These are phyloP conservation scores for Hirschfeldia incana DNA, from an alignment of 345 rosid genomes.

Conservation along the genomic window DNA sequence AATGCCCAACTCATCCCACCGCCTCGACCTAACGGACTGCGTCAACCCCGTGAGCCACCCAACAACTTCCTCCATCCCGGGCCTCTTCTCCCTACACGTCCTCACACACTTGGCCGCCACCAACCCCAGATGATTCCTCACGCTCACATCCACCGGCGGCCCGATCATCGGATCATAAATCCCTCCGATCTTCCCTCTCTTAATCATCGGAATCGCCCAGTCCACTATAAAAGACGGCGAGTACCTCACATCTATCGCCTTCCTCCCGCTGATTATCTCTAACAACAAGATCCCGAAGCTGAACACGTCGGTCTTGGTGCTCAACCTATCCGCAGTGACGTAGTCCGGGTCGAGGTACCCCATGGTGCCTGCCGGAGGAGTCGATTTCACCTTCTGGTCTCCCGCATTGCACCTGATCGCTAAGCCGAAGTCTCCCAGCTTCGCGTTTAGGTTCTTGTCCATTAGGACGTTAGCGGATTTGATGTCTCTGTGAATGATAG, in stretches of 20 bases:
- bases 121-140: slow-evolving; percentile 78
- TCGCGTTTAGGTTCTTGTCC: slow-evolving; percentile 84
- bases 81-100: slow-evolving; percentile 94
- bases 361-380: slow-evolving; percentile 98
- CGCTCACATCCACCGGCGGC: slow-evolving; percentile 63
- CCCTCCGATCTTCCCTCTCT: slow-evolving; percentile 79
- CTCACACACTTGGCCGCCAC: slow-evolving; percentile 94
- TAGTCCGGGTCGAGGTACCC: slow-evolving; percentile 97
- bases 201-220: slow-evolving; percentile 92
- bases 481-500: slow-evolving; percentile 85
- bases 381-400: slow-evolving; percentile 75
- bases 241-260: slow-evolving; percentile 85
- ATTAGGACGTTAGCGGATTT: slow-evolving; percentile 98
- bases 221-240: slow-evolving; percentile 94
- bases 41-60: slow-evolving; percentile 72
- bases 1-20: slow-evolving; percentile 75
- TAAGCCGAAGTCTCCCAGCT: slow-evolving; percentile 92
- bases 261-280: slow-evolving; percentile 93
- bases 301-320: slow-evolving; percentile 93
- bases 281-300: slow-evolving; percentile 94
- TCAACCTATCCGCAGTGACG: slow-evolving; percentile 92
- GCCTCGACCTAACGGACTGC: slow-evolving; percentile 74
- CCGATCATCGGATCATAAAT: slow-evolving; percentile 75
- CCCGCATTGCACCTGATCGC: slow-evolving; percentile 81
- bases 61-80: slow-evolving; percentile 83